A percentile compares a stretch with the other conserved stretches of the same genome.
phyloP scores from a whole-genome alignment of 208 protist species.

The Trichomonas vaginalis region DNA sequence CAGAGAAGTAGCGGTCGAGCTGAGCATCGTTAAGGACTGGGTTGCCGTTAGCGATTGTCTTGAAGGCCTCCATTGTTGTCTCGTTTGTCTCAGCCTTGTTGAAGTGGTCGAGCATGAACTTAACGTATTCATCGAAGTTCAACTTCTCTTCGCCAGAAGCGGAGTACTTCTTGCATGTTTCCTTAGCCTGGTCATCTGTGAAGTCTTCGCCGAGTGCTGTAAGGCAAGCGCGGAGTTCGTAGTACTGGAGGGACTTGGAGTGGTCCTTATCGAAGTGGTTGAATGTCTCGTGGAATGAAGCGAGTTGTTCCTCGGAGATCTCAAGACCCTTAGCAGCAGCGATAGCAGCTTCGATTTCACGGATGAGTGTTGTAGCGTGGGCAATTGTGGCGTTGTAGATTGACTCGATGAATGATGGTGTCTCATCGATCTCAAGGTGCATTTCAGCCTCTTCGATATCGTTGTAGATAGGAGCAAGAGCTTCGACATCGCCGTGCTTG shows the following conservation, averaged over 20 bases:
- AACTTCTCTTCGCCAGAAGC: background rate
- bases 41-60: background rate
- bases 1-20: background rate
- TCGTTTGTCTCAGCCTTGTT: background rate
- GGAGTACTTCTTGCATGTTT: background rate
- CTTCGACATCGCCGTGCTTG: background rate
- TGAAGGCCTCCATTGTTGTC: background rate
- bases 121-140: background rate
- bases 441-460: background rate
- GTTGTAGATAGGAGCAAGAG: background rate
- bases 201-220: background rate
- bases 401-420: background rate
- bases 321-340: background rate
- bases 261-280: background rate
- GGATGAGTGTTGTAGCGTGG: background rate
- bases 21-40: background rate
- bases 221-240: background rate
- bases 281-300: background rate
- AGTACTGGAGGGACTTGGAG: background rate
- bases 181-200: background rate
- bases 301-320: background rate
- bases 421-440: background rate
- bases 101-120: background rate
- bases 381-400: background rate
- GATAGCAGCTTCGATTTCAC: background rate